Evolutionary conservation across 163 green algal genomes (phyloP), one percentile per base, ranked within the genome.

Genomic region (Chlorella variabilis): DNA sequence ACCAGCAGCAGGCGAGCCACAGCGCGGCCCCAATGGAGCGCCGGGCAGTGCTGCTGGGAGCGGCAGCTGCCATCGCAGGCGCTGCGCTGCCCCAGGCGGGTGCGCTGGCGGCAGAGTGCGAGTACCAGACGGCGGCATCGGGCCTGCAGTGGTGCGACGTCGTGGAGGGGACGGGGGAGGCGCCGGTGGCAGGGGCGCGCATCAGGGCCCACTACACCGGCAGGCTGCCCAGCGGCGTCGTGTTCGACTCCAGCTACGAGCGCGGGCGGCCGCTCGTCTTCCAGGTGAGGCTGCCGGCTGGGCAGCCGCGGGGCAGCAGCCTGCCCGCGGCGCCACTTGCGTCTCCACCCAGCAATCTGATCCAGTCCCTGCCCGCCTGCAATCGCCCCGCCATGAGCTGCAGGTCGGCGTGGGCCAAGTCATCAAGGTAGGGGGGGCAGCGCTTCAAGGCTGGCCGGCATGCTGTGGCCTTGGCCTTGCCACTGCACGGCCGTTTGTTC

Each of bases 211-310:
- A 98, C 79, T 98, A 98, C 88, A 93, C 77, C 13, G 94, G 94
- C 31, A 82, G 87, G n/a, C 86, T 98, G n/a, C 80, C 82, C 27
- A 91, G 67, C 80, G 87, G 86, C 21, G 45, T 62, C 0, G 89
- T 96, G 27, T 98, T 98, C 85, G 95, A 98, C 86, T 91, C 78
- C 65, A 91, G 71, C 79, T 97, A 97, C 67, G 89, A 94, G 29
- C 85, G 95, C 8, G 75, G 90, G 20, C 70, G 85, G 41, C 94
- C 94, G 0, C 93, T 98, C 21, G 78, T 77, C 4, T 98, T 98
- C 92, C 89, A 89, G 82, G 87, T 93, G 29, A 29, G 89, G n/a
- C n/a, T 27, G 49, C 25, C 1, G 4, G 2, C 11, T 4, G 42
- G 3, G 25, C 63, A 42, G 34, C 18, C 1, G 7, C 18, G 7